A percentile compares a stretch with the other conserved stretches of the same genome.
Evolutionary conservation across 2,329 filamentous ascomycete genomes (phyloP).

Genomic region (Stagonosporopsis vannaccii): DNA sequence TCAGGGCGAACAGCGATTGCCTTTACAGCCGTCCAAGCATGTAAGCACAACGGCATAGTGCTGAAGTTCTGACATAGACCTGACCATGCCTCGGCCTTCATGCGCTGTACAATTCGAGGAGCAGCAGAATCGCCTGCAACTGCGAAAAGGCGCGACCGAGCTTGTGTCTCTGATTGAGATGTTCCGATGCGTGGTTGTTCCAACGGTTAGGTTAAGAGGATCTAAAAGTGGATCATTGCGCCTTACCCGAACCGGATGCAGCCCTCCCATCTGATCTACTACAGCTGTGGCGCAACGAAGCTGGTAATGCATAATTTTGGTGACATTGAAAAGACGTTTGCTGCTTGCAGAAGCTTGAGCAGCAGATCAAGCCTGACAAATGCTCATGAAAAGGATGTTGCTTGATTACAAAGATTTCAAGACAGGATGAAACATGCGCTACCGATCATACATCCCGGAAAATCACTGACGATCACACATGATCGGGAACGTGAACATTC

Average conservation of each 20-base stretch:
- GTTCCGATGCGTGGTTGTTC: conserved; percentile 14
- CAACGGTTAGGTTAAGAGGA: conserved; percentile 8
- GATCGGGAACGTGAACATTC: conserved; percentile 9
- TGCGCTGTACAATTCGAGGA: not conserved
- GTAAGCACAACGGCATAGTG: not conserved
- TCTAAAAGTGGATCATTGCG: conserved; percentile 12
- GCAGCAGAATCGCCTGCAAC: not conserved
- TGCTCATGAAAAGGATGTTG: not conserved
- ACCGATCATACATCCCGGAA: not conserved
- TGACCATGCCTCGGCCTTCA: no score
- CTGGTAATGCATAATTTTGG: not conserved
- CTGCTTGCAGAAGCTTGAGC: not conserved
- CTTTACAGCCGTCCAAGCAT: conserved; percentile 19
- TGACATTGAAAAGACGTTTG: not conserved
- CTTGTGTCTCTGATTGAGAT: conserved; percentile 17
- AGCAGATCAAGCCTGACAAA: not conserved
- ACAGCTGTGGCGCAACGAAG: conserved; percentile 4
- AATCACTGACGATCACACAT: conserved; percentile 7
- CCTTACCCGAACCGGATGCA: conserved; percentile 10
- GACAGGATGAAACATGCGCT: conserved; percentile 13
- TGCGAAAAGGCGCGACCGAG: conserved; percentile 1
- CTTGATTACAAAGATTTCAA: not conserved
- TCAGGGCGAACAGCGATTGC: conserved; percentile 24
- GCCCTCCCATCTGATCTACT: conserved; percentile 5
- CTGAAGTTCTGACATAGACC: not conserved